Percentiles rank a stretch among this genome's conserved stretches.
These are phyloP conservation scores for Fusarium setosum DNA, from an alignment of 2,329 filamentous ascomycete genomes.

Conservation along the genomic window DNA sequence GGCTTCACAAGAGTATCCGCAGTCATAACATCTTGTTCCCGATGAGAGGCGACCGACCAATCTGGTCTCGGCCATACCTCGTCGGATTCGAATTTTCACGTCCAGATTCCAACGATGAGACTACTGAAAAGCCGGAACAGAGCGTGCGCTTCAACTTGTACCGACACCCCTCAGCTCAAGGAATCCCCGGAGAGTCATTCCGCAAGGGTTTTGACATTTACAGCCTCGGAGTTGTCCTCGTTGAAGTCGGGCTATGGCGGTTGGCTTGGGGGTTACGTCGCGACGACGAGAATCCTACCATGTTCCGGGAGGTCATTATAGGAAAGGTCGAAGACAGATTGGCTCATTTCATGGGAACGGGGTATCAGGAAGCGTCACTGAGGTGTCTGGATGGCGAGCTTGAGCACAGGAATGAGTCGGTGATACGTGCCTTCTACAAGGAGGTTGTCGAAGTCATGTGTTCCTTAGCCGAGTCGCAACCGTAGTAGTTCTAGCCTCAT, in stretches of 20 bases:
- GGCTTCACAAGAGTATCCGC: slow-evolving; percentile 18
- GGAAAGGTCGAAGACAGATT: not conserved
- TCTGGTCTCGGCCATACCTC: slow-evolving; percentile 10
- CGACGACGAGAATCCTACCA: too few relatives aligned
- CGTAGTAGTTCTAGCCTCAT: not conserved
- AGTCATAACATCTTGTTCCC: slow-evolving; percentile 15
- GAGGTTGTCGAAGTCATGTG: slow-evolving; percentile 13
- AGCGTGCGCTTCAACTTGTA: slow-evolving; percentile 2
- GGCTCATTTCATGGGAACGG: slow-evolving; percentile 12
- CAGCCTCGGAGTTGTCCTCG: slow-evolving; percentile 11
- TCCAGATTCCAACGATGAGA: slow-evolving; percentile 4
- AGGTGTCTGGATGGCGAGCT: slow-evolving; percentile 10
- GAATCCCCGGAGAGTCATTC: slow-evolving; percentile 6
- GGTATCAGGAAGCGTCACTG: slow-evolving; percentile 6
- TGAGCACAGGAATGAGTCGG: not conserved
- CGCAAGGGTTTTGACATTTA: slow-evolving; percentile 13
- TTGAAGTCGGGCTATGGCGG: slow-evolving; percentile 4
- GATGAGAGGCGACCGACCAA: not conserved
- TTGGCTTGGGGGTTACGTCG: too few relatives aligned
- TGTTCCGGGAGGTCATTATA: too few relatives aligned
- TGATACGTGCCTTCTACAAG: slow-evolving; percentile 10
- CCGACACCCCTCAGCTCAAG: slow-evolving; percentile 8
- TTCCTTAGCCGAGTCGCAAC: slow-evolving; percentile 12
- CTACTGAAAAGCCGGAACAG: slow-evolving; percentile 4
- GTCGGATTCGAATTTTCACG: slow-evolving; percentile 9